Percentiles rank a stretch among this genome's conserved stretches.
phyloP scores from a whole-genome alignment of 2,329 filamentous ascomycete species.

The Stachybotrys elegans region DNA sequence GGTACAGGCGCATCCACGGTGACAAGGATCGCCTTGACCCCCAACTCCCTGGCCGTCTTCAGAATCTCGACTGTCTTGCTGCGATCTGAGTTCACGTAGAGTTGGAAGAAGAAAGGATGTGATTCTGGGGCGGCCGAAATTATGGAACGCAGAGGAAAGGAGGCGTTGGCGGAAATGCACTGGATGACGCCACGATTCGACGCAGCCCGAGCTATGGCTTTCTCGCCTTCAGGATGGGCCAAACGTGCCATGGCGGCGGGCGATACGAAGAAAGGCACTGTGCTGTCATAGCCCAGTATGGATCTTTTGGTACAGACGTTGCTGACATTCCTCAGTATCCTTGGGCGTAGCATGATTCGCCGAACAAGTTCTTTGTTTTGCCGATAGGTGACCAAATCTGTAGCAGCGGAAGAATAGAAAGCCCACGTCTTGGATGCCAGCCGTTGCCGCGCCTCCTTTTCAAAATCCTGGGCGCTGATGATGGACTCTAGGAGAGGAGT shows the following conservation, averaged over 20 bases:
- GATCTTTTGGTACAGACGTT: constrained; percentile 23
- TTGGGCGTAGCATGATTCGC: constrained; percentile 47
- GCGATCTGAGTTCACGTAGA: constrained; percentile 49
- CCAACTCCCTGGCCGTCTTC: constrained; percentile 28
- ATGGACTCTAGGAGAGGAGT: constrained; percentile 37
- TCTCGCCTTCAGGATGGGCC: constrained; percentile 34
- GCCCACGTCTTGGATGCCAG: constrained; percentile 46
- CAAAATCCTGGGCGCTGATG: constrained; percentile 46
- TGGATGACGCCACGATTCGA: constrained; percentile 42
- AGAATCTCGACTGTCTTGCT: constrained; percentile 42
- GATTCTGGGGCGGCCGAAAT: constrained; percentile 24
- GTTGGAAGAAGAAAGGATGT: constrained; percentile 46
- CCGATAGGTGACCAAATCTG: constrained; percentile 44
- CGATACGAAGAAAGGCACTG: constrained; percentile 15
- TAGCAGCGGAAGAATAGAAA: constrained; percentile 49
- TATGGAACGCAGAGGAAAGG: constrained; percentile 40
- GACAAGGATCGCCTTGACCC: constrained; percentile 48
- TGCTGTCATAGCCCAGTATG: constrained; percentile 12
- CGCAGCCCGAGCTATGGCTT: constrained; percentile 43
- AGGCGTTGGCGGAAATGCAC: constrained; percentile 47
- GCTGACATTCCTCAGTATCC: constrained; percentile 42
- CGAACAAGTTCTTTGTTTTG: constrained; percentile 43
- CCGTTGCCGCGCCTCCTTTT: constrained; percentile 37
- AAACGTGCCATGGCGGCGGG: constrained; percentile 15
- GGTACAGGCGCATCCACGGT: constrained; percentile 52